Evolutionary conservation across 495 filamentous ascomycete species (phyloP).

Genomic region (Xylaria venustula): DNA sequence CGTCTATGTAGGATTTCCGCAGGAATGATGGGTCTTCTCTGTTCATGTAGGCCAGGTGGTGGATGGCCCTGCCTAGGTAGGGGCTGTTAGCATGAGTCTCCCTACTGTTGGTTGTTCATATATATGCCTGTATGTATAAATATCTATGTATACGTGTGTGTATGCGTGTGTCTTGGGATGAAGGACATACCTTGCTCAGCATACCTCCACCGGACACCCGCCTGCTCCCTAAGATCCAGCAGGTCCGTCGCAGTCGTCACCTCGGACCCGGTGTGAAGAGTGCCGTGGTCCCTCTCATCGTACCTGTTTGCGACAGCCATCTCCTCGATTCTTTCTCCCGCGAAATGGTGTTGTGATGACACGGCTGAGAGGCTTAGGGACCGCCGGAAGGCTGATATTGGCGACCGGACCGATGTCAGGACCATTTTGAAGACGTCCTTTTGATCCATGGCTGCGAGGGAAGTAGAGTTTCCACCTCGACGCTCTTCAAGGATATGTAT

Average conservation of each 20-base stretch:
- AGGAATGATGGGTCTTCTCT: conserved; percentile 42
- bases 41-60: conserved; percentile 23
- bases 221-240: not conserved
- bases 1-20: conserved; percentile 66
- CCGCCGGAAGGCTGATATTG: conserved; percentile 21
- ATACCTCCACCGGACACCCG: conserved; percentile 33
- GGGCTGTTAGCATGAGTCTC: not conserved
- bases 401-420: conserved; percentile 28
- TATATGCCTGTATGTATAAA: no score
- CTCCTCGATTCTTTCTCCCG: not conserved
- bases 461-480: not conserved
- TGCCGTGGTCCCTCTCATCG: no score
- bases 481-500: no score
- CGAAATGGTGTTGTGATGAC: conserved; percentile 13
- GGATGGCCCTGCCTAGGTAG: conserved; percentile 21
- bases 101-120: no score
- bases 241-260: no score
- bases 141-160: no score
- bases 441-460: conserved; percentile 21
- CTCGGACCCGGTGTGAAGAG: no score
- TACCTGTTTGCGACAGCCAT: not conserved
- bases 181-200: conserved; percentile 30
- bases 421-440: conserved; percentile 28
- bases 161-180: no score
- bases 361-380: conserved; percentile 25